These are phyloP conservation scores for Globisporangium splendens DNA, from an alignment of 352 stramenopile species.

Conservation along the genomic window DNA sequence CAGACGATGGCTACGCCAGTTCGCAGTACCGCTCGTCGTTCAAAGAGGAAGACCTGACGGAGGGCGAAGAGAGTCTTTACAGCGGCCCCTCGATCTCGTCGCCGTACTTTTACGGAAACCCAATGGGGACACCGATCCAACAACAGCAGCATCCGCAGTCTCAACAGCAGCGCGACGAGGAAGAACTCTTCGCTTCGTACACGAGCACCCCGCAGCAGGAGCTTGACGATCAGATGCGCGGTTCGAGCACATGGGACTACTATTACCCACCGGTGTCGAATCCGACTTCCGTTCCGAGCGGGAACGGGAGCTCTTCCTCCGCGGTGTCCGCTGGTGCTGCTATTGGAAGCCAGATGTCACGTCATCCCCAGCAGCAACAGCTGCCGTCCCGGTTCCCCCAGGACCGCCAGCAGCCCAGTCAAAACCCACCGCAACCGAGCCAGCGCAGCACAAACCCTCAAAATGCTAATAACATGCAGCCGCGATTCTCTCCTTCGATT, in stretches of 20 bases:
- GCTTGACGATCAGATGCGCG: conserved; percentile 23
- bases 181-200: conserved; percentile 54
- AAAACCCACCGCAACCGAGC: neutral
- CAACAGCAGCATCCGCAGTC: conserved; percentile 2
- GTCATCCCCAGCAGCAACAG: conserved; percentile 16
- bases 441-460: neutral
- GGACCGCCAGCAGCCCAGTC: conserved; percentile 3
- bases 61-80: conserved; percentile 17
- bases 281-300: neutral
- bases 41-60: conserved; percentile 17
- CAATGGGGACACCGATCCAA: conserved; percentile 6
- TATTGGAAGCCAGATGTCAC: conserved; percentile 7
- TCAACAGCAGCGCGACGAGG: conserved; percentile 29
- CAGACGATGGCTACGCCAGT: conserved; percentile 7
- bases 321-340: neutral
- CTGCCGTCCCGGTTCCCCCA: conserved; percentile 16
- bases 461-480: neutral
- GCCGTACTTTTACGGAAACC: conserved; percentile 17
- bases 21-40: conserved; percentile 10
- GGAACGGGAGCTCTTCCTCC: neutral
- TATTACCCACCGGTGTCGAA: conserved; percentile 33
- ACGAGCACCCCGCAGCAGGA: conserved; percentile 25
- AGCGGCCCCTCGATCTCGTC: conserved; percentile 15
- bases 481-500: conserved; percentile 7
- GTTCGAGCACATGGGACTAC: conserved; percentile 31